Percentiles rank a stretch among this genome's conserved stretches.
phyloP scores from a whole-genome alignment of 2,329 filamentous ascomycete genomes.

The Chaetomium sp. region DNA sequence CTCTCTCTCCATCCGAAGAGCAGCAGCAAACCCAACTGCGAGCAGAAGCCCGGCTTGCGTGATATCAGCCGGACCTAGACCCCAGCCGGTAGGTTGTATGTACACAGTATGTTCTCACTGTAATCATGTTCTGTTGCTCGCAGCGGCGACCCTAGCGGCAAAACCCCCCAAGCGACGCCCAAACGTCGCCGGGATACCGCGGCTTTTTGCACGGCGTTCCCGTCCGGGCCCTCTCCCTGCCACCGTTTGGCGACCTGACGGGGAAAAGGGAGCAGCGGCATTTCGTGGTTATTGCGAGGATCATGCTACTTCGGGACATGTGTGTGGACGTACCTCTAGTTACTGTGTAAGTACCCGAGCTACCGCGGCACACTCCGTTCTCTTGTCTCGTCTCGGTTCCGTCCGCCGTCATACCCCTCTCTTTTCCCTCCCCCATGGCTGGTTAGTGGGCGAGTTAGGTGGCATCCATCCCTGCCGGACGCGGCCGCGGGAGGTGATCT shows the following conservation, averaged over 20 bases:
- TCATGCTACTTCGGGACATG: not conserved
- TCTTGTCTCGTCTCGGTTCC: not conserved
- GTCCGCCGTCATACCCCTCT: not conserved
- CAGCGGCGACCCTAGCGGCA: slow-evolving; percentile 6
- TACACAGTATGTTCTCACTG: too few relatives aligned
- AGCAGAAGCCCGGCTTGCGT: not conserved
- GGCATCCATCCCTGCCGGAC: not conserved
- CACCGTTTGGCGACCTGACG: too few relatives aligned
- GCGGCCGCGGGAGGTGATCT: not conserved
- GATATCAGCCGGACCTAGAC: too few relatives aligned
- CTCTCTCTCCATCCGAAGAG: not conserved
- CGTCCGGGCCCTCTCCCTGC: not conserved
- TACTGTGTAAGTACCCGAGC: too few relatives aligned
- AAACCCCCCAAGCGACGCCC: not conserved
- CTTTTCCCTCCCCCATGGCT: not conserved
- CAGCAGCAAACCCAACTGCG: not conserved
- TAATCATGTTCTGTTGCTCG: not conserved
- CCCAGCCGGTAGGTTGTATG: too few relatives aligned
- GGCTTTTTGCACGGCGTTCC: not conserved
- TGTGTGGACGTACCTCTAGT: too few relatives aligned
- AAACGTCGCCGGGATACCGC: slow-evolving; percentile 18
- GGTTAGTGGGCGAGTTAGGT: not conserved
- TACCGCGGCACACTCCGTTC: too few relatives aligned
- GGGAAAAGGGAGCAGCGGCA: too few relatives aligned
- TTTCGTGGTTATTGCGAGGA: not conserved